phyloP scores from a whole-genome alignment of 2,329 filamentous ascomycete genomes.

The Neospermospora avenae region DNA sequence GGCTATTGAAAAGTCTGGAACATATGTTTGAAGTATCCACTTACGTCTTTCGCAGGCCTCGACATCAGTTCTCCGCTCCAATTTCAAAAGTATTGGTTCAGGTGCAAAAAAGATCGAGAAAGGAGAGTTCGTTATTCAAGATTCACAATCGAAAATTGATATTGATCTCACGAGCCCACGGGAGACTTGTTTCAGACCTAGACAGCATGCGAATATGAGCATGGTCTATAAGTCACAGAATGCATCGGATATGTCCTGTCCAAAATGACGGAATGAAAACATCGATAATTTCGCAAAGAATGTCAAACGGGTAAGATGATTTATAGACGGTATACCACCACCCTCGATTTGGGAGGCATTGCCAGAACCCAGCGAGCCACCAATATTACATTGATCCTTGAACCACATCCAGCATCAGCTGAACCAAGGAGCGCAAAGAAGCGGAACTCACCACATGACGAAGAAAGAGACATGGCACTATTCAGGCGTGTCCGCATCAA shows the following conservation, averaged over 20 bases:
- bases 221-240: conserved; percentile 27
- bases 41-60: conserved; percentile 19
- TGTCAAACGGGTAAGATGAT: conserved; percentile 2
- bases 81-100: conserved; percentile 24
- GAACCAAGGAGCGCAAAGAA: background rate
- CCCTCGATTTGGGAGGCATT: background rate
- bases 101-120: conserved; percentile 26
- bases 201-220: conserved; percentile 35
- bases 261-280: conserved; percentile 4
- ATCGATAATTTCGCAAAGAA: background rate
- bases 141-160: conserved; percentile 21
- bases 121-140: conserved; percentile 32
- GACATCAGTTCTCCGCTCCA: conserved; percentile 28
- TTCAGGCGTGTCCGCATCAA: conserved; percentile 13
- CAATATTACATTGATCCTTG: background rate
- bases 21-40: background rate
- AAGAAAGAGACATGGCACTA: conserved; percentile 7
- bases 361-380: background rate
- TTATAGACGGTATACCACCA: background rate
- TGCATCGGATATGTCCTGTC: background rate
- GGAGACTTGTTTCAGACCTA: conserved; percentile 31
- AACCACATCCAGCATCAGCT: background rate
- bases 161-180: conserved; percentile 28
- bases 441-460: background rate
- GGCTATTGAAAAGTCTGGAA: background rate